These are phyloP conservation scores for Theobroma grandiflorum DNA, from an alignment of 441 rosid species.

Conservation along the genomic window DNA sequence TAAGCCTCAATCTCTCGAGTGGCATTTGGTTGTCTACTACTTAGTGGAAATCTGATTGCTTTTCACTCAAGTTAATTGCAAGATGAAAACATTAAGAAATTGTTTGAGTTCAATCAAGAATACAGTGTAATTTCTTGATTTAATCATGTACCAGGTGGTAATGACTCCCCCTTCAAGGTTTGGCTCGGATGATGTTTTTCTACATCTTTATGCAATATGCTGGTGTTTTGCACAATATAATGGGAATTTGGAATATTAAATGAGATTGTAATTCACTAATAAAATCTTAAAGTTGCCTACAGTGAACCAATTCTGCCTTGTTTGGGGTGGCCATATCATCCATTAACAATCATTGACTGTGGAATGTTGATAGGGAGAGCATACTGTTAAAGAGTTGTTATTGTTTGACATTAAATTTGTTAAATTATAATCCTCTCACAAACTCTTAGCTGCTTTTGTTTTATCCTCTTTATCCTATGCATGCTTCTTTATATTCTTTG, in stretches of 20 bases:
- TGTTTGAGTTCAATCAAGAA: neutral
- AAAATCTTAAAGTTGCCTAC: neutral
- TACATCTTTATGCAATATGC: neutral
- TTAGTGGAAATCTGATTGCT: conserved; percentile 2
- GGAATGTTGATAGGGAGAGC: neutral
- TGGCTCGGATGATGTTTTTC: neutral
- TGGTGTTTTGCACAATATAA: neutral
- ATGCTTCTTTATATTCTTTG: neutral
- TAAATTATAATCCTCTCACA: neutral
- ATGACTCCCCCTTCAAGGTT: neutral
- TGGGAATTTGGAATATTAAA: neutral
- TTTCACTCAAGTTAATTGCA: neutral
- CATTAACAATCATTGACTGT: neutral
- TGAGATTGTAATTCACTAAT: neutral
- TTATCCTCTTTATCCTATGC: neutral
- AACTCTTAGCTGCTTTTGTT: neutral
- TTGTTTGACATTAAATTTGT: neutral
- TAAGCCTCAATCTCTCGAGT: neutral
- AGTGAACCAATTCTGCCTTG: neutral
- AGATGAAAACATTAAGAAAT: neutral
- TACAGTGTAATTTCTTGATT: neutral
- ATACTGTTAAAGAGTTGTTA: neutral
- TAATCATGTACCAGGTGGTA: neutral
- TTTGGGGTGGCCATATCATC: neutral
- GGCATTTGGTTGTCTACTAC: neutral